Percentiles rank a stretch among this genome's conserved stretches.
These are phyloP conservation scores for Chrysoporthe deuterocubensis DNA, from an alignment of 2,329 filamentous ascomycete genomes.

Conservation along the genomic window DNA sequence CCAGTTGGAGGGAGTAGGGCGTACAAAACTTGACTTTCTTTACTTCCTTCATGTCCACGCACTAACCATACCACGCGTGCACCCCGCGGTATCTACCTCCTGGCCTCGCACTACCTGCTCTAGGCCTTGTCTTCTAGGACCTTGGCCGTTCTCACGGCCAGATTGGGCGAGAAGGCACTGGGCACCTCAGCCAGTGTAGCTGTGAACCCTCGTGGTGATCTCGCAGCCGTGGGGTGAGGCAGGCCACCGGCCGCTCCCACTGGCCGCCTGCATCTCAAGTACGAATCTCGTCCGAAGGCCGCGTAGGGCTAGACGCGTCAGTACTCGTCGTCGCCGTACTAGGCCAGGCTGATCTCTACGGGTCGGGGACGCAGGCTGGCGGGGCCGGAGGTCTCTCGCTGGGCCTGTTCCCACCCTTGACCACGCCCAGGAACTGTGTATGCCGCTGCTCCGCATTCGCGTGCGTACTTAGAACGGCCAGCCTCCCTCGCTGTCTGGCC, in stretches of 20 bases:
- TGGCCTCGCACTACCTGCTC: background rate
- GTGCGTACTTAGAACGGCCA: too few species aligned
- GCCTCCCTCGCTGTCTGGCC: too few species aligned
- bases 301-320: too few species aligned
- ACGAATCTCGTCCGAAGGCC: too few species aligned
- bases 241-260: background rate
- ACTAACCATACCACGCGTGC: background rate
- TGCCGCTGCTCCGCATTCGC: too few species aligned
- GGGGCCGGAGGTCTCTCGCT: background rate
- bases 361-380: background rate
- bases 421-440: too few species aligned
- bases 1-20: constrained; percentile 7
- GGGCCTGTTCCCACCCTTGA: too few species aligned
- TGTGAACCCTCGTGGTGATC: too few species aligned
- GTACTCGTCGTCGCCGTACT: background rate
- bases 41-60: background rate
- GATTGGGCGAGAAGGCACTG: too few species aligned
- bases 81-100: background rate
- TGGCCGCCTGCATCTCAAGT: too few species aligned
- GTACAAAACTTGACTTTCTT: constrained; percentile 11
- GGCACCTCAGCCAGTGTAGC: too few species aligned
- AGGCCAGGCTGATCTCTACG: background rate
- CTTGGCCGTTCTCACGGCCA: background rate
- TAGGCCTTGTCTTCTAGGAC: background rate
- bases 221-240: background rate